Evolutionary conservation across 78 protist genomes (phyloP).

Genomic region (Planoprotostelium fungivorum): DNA sequence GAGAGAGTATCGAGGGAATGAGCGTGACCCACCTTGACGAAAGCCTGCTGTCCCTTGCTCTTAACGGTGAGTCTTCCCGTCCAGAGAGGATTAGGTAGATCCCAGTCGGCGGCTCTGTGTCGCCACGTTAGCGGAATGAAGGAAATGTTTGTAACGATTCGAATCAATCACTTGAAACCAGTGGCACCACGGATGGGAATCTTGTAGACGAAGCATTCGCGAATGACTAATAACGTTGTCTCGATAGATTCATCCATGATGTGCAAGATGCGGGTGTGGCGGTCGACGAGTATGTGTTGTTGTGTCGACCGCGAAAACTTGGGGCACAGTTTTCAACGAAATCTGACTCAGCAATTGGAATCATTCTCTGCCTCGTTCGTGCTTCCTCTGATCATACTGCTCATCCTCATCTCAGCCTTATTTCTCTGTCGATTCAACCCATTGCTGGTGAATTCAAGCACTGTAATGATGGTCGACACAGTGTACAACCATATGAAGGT

Average conservation of each 20-base stretch:
- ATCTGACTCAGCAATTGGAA: no score
- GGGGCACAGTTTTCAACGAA: no score
- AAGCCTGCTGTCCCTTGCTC: conserved; percentile 32
- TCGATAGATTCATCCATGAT: conserved; percentile 52
- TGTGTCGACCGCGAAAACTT: no score
- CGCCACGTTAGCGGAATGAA: not conserved
- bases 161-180: conserved; percentile 51
- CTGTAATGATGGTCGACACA: no score
- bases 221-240: conserved; percentile 44
- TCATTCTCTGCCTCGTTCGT: no score
- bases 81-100: conserved; percentile 46
- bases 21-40: conserved; percentile 13
- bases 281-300: no score
- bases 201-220: conserved; percentile 70
- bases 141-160: conserved; percentile 16
- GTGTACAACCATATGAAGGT: no score
- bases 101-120: conserved; percentile 68
- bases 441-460: no score
- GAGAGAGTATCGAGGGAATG: not conserved
- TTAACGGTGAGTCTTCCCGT: conserved; percentile 50
- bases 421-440: no score
- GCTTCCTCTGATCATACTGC: no score
- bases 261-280: no score
- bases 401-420: no score
- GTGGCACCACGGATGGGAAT: conserved; percentile 44